Base-by-base conservation (phyloP, 1,139 yeast genomes). In the Meyerozyma guilliermondii region DNA sequence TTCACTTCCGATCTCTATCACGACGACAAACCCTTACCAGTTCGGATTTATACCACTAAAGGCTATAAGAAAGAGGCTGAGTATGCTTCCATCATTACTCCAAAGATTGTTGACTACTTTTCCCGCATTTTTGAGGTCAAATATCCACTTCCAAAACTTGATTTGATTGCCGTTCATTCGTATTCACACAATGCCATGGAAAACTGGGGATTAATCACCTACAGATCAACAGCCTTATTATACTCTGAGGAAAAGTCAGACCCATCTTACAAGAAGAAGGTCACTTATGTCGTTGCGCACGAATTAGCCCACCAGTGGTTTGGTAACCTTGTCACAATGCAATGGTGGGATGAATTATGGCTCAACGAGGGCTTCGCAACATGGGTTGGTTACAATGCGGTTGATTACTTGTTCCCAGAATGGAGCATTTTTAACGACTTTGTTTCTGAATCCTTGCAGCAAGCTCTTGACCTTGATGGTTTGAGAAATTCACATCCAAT, bases 131-230 rank as follows among this genome's bases (percentile, higher is more conserved):
- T 84, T 56, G 83, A 78, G 46, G 71, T 83, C 45, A 77, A 81
- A 50, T 84, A 83, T 55, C 86, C 87, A 24, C 68, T 84, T 50
- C 87, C 91, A 38, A 87, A 84, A 63, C 70, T 83, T 62, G 91
- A 84, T 59, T 70, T 83, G 63, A 80, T 87, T 48, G 89, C 88
- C 10, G 84, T 83, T 42, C 91, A 83, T 54, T 81, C 84, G 49
- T 84, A 82, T 57, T 74, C 85, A 23, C 87, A 84, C 42, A 87
- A 87, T 54, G 92, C 91, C 40, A 87, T 87, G 96, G 96, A 87
- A 67, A 87, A 87, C 69, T 86, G 91, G 87, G 95, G 95, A 42
- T 68, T 87, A 46, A 78, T 87, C 53, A 87, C 95, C 14, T 87
- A 84, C 68, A 80, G 95, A 62, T 78, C 83, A 38, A 86, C 85